Conservation (phyloP, 108 stramenopile species). For the Cyclotella cryptica region DNA sequence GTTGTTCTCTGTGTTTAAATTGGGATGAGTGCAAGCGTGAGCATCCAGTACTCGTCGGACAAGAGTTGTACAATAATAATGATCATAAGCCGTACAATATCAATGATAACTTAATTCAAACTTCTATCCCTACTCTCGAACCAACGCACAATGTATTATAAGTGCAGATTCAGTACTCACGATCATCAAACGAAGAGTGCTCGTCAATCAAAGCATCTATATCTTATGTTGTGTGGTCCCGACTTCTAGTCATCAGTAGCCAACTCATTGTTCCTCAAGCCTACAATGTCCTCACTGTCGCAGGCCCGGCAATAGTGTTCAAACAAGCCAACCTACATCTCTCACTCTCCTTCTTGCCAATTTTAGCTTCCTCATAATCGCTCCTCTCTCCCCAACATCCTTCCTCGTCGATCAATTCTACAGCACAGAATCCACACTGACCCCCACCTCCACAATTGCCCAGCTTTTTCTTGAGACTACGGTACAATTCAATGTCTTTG, state of each 20-base stretch:
- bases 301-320: conserved; percentile 86
- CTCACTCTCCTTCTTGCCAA: conserved; percentile 55
- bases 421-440: conserved; percentile 84
- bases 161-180: too few relatives aligned
- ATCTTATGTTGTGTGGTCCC: not conserved
- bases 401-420: conserved; percentile 63
- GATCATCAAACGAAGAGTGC: too few relatives aligned
- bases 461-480: conserved; percentile 77
- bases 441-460: conserved; percentile 84
- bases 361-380: conserved; percentile 72
- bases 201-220: not conserved
- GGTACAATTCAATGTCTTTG: conserved; percentile 75
- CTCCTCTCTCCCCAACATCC: conserved; percentile 71
- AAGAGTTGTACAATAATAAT: too few relatives aligned
- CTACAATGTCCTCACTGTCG: conserved; percentile 66
- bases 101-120: too few relatives aligned
- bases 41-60: too few relatives aligned
- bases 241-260: not conserved
- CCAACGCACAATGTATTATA: too few relatives aligned
- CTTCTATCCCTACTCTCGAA: too few relatives aligned
- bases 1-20: too few relatives aligned
- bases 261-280: not conserved
- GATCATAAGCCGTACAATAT: too few relatives aligned
- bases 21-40: too few relatives aligned
- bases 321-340: conserved; percentile 65